Base-by-base conservation (phyloP, 768 basidiomycete species). In the Naematelia encephala region DNA sequence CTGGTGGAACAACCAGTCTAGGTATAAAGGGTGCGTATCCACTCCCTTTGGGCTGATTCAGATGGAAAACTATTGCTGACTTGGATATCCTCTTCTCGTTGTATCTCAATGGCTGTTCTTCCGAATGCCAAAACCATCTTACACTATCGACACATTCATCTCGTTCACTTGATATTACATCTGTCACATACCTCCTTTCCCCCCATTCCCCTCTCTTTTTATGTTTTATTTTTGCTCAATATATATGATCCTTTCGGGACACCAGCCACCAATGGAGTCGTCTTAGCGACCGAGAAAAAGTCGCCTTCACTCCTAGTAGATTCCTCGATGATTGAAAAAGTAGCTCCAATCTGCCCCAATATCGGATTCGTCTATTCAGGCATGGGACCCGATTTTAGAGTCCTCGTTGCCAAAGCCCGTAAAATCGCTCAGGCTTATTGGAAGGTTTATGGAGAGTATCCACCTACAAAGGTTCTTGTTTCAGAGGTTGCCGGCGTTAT, bases 211-310 rank as follows among this genome's bases (percentile, higher is more conserved):
- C 34, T 16, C 34, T 39, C 34, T 8, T 39, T 16, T 39, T 16
- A 39, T 16, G 34, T n/a, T n/a, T n/a, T n/a, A n/a, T n/a, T n/a
- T n/a, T n/a, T n/a, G n/a, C n/a, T n/a, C n/a, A n/a, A n/a, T n/a
- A n/a, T 16, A 39, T 52, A 25, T 22, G 3, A 28, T 28, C 3
- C 1, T 48, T 26, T 56, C 28, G 46, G 19, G 10, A 49, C 16
- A 54, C 42, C 74, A 98, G 96, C 96, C 26, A 90, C 96, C 44
- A 99, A 99, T 79, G 96, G 96, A 59, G 94, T 99, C 73, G 96
- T 99, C 64, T 91, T 99, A 68, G 94, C 96, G 42, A 98, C 96
- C 4, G 96, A 98, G 82, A 99, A 99, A 87, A 98, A 98, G 82
- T 85, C 92, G 11, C 91, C 94, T 19, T 99, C 96, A 11, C 87